A percentile compares a stretch with the other conserved stretches of the same genome.
Evolutionary conservation across 192 early-diverging fungal genomes (phyloP).

Genomic region (Coemansia sp.): DNA sequence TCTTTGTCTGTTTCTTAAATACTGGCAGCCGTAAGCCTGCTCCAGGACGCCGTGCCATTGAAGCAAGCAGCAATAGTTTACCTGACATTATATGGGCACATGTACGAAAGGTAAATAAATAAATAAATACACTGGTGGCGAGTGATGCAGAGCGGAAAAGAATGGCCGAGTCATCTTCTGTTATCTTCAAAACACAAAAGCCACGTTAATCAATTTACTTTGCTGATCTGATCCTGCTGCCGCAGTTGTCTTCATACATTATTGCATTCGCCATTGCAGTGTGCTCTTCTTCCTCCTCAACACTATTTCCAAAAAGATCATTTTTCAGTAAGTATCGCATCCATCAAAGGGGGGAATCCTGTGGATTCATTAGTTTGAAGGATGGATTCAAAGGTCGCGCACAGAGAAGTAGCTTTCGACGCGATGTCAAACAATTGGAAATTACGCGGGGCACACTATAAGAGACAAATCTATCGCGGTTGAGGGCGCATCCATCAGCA

Average conservation of each 20-base stretch:
- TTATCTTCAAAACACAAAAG: too few species aligned
- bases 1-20: not conserved
- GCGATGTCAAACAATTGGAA: not conserved
- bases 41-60: not conserved
- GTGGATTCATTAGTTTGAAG: not conserved
- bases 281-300: conserved; percentile 18
- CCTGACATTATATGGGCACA: conserved; percentile 5
- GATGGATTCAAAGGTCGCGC: not conserved
- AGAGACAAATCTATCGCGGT: not conserved
- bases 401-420: not conserved
- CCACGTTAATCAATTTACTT: too few species aligned
- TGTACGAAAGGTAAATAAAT: not conserved
- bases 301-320: conserved; percentile 6
- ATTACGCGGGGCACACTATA: not conserved
- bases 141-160: not conserved
- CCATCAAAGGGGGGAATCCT: not conserved
- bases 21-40: not conserved
- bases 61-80: conserved; percentile 4
- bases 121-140: not conserved
- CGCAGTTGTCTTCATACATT: too few species aligned
- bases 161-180: not conserved
- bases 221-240: too few species aligned
- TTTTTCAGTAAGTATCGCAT: conserved; percentile 45
- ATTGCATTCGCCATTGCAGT: too few species aligned
- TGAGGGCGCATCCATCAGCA: not conserved